Conservation (phyloP, 768 basidiomycete species). For the Pilatotrama ljubarskyi region DNA sequence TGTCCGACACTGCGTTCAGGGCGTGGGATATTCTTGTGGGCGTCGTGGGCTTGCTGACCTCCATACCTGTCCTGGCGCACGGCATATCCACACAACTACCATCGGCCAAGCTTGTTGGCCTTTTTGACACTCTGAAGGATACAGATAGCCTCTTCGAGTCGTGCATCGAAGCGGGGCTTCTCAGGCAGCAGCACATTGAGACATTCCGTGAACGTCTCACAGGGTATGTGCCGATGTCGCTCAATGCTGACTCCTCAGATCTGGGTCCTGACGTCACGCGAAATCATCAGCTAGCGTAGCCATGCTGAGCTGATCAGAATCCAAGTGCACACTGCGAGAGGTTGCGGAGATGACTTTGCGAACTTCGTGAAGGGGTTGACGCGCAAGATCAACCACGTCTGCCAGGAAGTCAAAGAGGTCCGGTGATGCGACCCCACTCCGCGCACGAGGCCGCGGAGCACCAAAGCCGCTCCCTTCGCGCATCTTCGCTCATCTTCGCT, state of each 20-base stretch:
- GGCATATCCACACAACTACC: background rate
- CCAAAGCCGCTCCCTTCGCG: no score
- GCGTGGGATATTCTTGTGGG: background rate
- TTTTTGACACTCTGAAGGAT: background rate
- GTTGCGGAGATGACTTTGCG: background rate
- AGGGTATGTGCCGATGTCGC: no score
- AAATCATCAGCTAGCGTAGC: background rate
- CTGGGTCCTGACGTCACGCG: no score
- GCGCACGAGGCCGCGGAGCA: no score
- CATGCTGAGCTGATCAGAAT: background rate
- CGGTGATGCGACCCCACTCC: no score
- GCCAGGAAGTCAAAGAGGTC: background rate
- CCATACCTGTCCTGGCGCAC: background rate
- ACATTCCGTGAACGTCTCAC: background rate
- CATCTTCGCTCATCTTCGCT: no score
- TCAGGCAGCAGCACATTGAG: no score
- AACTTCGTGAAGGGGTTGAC: background rate
- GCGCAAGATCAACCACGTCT: background rate
- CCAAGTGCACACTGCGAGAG: background rate
- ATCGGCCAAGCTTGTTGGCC: background rate
- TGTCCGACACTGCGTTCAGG: no score
- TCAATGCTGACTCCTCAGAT: no score
- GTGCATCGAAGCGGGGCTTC: background rate
- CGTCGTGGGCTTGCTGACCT: background rate
- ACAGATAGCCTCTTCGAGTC: background rate